phyloP scores from a whole-genome alignment of 768 basidiomycete genomes.

The Termitomyces sp. region DNA sequence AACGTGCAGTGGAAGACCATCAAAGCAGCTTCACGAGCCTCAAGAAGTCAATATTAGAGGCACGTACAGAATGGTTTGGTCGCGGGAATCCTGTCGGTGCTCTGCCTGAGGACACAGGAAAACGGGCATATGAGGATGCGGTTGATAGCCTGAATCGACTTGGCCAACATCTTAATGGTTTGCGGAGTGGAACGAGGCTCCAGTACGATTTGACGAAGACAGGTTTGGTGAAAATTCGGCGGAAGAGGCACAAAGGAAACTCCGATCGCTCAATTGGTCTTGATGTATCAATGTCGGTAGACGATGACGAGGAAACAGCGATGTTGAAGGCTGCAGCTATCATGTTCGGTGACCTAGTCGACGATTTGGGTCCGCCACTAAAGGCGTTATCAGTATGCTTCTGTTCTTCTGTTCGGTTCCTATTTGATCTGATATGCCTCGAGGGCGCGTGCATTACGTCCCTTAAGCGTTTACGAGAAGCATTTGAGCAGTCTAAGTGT shows the following conservation, averaged over 20 bases:
- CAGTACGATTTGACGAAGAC: slow-evolving; percentile 80
- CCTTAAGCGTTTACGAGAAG: slow-evolving; percentile 58
- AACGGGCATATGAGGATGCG: slow-evolving; percentile 76
- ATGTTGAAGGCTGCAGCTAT: slow-evolving; percentile 57
- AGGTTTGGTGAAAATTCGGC: slow-evolving; percentile 21
- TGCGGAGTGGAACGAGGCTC: slow-evolving; percentile 76
- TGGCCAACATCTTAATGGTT: slow-evolving; percentile 89
- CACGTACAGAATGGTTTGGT: slow-evolving; percentile 75
- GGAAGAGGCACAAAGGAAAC: slow-evolving; percentile 16
- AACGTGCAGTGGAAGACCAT: slow-evolving; percentile 78
- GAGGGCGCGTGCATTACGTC: slow-evolving; percentile 58
- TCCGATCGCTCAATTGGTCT: slow-evolving; percentile 2
- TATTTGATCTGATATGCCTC: background rate
- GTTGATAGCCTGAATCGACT: slow-evolving; percentile 83
- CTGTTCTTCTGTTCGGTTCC: background rate
- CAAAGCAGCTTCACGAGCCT: slow-evolving; percentile 87
- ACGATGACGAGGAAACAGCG: slow-evolving; percentile 29
- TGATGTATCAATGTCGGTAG: slow-evolving; percentile 11
- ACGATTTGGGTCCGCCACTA: slow-evolving; percentile 74
- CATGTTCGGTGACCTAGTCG: slow-evolving; percentile 75
- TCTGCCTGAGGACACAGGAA: slow-evolving; percentile 25
- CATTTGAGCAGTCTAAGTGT: slow-evolving; percentile 47
- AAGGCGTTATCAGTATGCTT: slow-evolving; percentile 65
- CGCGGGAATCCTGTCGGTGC: slow-evolving; percentile 21
- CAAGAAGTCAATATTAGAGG: slow-evolving; percentile 81